These are phyloP conservation scores for Saturnispora gosingensis DNA, from an alignment of 805 yeast species.

Conservation along the genomic window DNA sequence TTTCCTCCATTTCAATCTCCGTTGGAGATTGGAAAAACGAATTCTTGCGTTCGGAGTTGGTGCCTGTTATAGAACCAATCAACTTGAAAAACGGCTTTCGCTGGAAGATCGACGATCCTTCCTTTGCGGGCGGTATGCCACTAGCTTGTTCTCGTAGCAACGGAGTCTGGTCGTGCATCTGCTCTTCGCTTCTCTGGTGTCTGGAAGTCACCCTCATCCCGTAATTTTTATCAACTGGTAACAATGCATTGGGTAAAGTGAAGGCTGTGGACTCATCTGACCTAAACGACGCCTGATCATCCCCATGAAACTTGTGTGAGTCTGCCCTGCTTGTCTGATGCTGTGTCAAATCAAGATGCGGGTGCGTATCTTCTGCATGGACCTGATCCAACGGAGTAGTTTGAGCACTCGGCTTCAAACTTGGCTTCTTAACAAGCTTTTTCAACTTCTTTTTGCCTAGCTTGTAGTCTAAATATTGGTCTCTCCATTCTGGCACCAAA, in stretches of 20 bases:
- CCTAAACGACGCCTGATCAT: not conserved
- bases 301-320: not conserved
- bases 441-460: conserved; percentile 34
- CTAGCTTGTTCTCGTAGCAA: not conserved
- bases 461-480: conserved; percentile 67
- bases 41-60: not conserved
- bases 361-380: not conserved
- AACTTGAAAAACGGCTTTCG: not conserved
- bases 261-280: not conserved
- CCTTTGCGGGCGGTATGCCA: not conserved
- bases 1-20: conserved; percentile 24
- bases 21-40: not conserved
- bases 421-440: conserved; percentile 16
- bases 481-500: conserved; percentile 84
- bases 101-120: not conserved
- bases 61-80: not conserved
- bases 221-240: not conserved
- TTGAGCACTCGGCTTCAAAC: conserved; percentile 3
- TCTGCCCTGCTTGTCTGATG: not conserved
- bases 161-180: not conserved
- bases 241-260: not conserved
- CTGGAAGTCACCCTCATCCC: not conserved
- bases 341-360: not conserved
- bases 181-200: not conserved
- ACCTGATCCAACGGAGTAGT: not conserved